phyloP scores from a whole-genome alignment of 345 rosid species.

The Geranium brycei region DNA sequence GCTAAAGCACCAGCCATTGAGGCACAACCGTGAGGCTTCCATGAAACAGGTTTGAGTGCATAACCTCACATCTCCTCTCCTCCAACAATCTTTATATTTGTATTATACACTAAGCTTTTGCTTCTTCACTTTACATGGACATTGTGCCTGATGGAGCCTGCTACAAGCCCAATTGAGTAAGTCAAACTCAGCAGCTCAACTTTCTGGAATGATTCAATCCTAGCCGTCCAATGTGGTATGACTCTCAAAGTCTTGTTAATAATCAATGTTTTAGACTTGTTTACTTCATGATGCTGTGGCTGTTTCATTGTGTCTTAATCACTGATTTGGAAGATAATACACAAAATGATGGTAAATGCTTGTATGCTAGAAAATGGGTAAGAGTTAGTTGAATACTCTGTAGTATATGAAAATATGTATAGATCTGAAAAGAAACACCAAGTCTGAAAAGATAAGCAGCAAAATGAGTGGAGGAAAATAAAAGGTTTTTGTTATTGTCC shows the following conservation, averaged over 20 bases:
- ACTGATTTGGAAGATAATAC: too few species aligned
- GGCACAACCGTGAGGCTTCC: constrained; percentile 36
- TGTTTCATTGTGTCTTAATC: too few species aligned
- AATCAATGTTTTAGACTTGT: background rate
- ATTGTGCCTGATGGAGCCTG: background rate
- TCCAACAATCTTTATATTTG: background rate
- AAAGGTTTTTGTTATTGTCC: background rate
- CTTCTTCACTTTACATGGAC: background rate
- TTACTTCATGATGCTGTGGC: background rate
- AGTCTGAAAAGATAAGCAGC: background rate
- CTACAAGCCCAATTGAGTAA: background rate
- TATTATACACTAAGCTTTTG: too few species aligned
- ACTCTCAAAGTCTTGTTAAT: background rate
- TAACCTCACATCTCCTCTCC: background rate
- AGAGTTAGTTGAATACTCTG: background rate
- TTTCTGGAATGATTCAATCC: background rate
- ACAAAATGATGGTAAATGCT: background rate
- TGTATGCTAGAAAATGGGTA: too few species aligned
- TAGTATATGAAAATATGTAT: background rate
- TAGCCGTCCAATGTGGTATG: background rate
- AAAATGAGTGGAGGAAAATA: background rate
- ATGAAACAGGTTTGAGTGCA: constrained; percentile 28
- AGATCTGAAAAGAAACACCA: background rate
- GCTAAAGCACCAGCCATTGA: constrained; percentile 48
- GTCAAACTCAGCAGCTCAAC: constrained; percentile 1